Evolutionary conservation across 2,329 filamentous ascomycete species (phyloP).

Genomic region (Stenocarpella maydis): DNA sequence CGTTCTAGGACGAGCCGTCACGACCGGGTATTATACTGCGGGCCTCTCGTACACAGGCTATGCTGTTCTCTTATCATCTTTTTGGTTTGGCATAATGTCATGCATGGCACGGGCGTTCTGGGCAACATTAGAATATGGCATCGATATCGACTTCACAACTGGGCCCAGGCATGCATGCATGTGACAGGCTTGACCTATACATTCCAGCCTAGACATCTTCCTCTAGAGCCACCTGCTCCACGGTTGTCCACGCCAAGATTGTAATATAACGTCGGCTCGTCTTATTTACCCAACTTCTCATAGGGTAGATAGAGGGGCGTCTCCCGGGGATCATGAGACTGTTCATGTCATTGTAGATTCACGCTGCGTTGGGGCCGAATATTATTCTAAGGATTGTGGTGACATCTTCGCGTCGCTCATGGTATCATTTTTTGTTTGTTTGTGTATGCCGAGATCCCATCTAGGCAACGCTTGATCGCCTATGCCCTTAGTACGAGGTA

Average conservation of each 20-base stretch:
- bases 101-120: slow-evolving; percentile 32
- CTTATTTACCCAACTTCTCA: not conserved
- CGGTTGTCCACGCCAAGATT: not conserved
- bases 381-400: slow-evolving; percentile 7
- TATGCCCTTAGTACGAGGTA: slow-evolving; percentile 23
- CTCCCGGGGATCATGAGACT: not conserved
- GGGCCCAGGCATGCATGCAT: not conserved
- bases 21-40: not conserved
- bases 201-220: not conserved
- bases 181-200: no score
- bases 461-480: slow-evolving; percentile 25
- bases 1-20: slow-evolving; percentile 47
- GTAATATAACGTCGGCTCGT: not conserved
- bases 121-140: not conserved
- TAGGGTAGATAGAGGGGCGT: no score
- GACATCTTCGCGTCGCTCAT: slow-evolving; percentile 31
- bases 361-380: not conserved
- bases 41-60: not conserved
- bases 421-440: slow-evolving; percentile 33
- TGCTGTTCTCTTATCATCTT: not conserved
- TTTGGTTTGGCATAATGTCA: not conserved
- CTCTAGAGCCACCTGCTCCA: not conserved
- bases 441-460: slow-evolving; percentile 31
- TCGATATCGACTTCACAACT: not conserved
- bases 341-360: not conserved